These are phyloP conservation scores for Nothophytophthora sp. DNA, from an alignment of 352 stramenopile species.

Conservation along the genomic window DNA sequence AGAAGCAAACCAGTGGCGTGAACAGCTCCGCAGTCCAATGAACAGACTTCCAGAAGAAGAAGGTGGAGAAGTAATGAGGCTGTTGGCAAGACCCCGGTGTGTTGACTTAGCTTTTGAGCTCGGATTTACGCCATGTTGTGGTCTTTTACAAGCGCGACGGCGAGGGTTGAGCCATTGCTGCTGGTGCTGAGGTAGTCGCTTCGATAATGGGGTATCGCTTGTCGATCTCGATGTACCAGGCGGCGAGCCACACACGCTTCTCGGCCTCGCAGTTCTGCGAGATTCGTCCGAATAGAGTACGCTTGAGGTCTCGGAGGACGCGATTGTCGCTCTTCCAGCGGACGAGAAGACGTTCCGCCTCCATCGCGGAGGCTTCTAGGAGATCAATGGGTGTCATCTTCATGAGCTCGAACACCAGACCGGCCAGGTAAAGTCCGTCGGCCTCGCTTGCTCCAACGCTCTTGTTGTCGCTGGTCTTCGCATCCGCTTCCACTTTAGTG, in stretches of 20 bases:
- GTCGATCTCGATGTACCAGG: slow-evolving; percentile 60
- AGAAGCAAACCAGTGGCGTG: not conserved
- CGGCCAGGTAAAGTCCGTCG: slow-evolving; percentile 48
- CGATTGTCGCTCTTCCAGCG: slow-evolving; percentile 12
- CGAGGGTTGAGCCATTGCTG: not conserved
- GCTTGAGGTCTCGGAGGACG: slow-evolving; percentile 36
- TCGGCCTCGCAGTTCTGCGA: slow-evolving; percentile 62
- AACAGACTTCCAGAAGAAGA: no score
- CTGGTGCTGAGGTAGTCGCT: not conserved
- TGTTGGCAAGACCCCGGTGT: no score
- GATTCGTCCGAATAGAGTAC: slow-evolving; percentile 40
- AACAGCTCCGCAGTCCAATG: not conserved
- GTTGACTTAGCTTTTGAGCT: no score
- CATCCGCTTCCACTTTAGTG: not conserved
- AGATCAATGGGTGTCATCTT: slow-evolving; percentile 63
- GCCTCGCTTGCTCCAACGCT: slow-evolving; percentile 9
- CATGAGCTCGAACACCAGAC: slow-evolving; percentile 58
- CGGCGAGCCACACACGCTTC: slow-evolving; percentile 60
- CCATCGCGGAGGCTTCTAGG: slow-evolving; percentile 33
- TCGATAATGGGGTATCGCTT: slow-evolving; percentile 30
- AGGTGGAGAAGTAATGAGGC: not conserved
- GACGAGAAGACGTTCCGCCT: slow-evolving; percentile 40
- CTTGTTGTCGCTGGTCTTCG: slow-evolving; percentile 1
- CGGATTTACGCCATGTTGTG: no score
- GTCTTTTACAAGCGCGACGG: slow-evolving; percentile 21